Evolutionary conservation across 495 filamentous ascomycete species (phyloP), one percentile per base, ranked within the genome.

Genomic region (Cladorrhinum samala): DNA sequence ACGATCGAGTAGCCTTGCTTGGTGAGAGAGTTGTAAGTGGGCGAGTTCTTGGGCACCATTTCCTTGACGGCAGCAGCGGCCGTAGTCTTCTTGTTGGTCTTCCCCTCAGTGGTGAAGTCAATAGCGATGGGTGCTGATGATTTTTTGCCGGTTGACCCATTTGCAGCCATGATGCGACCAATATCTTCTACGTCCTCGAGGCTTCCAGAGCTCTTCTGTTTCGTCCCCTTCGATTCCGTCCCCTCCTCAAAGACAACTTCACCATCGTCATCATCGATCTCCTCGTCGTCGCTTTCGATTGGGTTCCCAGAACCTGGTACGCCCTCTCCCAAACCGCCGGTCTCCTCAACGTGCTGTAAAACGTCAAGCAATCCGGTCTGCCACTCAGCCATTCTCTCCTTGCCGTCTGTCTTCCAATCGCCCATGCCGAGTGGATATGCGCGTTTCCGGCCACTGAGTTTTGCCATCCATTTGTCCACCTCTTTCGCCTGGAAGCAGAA

Each of bases 1-100:
- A 97, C 85, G 51, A 97, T 96, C 0, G 86, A 82, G 67, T 97
- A 97, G 16, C 92, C 92, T 77, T 97, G 92, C 65, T 96, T 97
- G 2, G 92, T 97, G 40, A 96, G 78, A 45, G 92, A 75, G 9
- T 82, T 74, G 60, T 95, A 86, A 0, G 92, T 97, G 1, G 93
- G 91, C 5, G 91, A 95, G 39, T 79, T 83, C 56, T 83, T 86
- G 5, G 92, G 88, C 3, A 97, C 92, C 92, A 97, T 97, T 68
- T 92, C 88, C 70, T 95, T 96, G 41, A 75, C 68, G 47, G 72
- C 57, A 8, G 72, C 66, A 2, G 73, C 63, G 1, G 70, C 61
- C 9, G 60, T 64, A n/a, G 75, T 69, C 54, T 70, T 80, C 41
- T 73, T 61, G 47, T 66, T 78, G 39, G 77, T 70, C 48, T 72